phyloP scores from a whole-genome alignment of 1,284 basidiomycete genomes.

The Malassezia obtusa region DNA sequence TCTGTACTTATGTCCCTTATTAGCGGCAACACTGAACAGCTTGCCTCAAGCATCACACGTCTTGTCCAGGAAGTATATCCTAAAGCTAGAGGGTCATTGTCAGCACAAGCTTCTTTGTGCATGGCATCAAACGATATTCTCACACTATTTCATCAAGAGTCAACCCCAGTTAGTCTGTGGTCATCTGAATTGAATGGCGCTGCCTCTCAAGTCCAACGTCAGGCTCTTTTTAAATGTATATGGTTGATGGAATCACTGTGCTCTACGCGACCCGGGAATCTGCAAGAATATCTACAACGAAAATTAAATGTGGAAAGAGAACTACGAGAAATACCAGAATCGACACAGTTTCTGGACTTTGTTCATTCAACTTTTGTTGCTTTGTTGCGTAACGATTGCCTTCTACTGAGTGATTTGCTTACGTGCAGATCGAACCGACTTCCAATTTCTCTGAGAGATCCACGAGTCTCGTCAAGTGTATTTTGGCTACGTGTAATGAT shows the following conservation, averaged over 20 bases:
- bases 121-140: background rate
- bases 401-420: background rate
- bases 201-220: background rate
- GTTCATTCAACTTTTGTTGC: background rate
- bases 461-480: background rate
- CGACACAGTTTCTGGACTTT: background rate
- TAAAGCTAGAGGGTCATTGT: background rate
- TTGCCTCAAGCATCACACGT: background rate
- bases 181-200: no score
- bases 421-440: background rate
- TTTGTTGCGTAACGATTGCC: background rate
- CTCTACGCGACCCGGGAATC: background rate
- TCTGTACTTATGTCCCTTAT: slow-evolving; percentile 10
- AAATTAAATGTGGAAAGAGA: background rate
- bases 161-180: background rate
- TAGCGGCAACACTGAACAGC: background rate
- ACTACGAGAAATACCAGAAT: background rate
- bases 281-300: slow-evolving; percentile 11
- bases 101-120: background rate
- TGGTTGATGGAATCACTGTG: slow-evolving; percentile 11
- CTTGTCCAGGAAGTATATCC: slow-evolving; percentile 8
- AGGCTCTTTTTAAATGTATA: background rate
- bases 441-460: background rate
- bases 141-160: background rate
- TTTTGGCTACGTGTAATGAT: background rate